Conservation (phyloP, 1,139 yeast species). For the Geotrichum reessii region DNA sequence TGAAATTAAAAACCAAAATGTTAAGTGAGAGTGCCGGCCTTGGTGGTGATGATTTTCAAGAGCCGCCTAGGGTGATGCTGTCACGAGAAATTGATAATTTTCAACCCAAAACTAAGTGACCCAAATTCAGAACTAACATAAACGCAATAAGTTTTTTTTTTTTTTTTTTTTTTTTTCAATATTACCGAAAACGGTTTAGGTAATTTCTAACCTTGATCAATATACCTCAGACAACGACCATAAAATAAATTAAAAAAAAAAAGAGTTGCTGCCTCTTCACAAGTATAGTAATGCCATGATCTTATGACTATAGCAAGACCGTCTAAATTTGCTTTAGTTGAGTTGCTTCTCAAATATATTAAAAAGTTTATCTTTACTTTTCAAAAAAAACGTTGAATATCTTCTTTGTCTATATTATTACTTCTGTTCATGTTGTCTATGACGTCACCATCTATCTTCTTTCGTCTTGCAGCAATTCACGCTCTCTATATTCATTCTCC, state of each 20-base stretch:
- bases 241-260: neutral
- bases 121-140: neutral
- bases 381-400: too few relatives aligned
- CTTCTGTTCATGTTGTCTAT: neutral
- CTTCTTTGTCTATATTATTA: too few relatives aligned
- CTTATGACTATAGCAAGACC: neutral
- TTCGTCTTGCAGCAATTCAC: neutral
- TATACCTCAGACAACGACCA: neutral
- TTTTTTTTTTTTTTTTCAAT: neutral
- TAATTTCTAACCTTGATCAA: neutral
- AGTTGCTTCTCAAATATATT: too few relatives aligned
- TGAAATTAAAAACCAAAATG: too few relatives aligned
- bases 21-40: too few relatives aligned
- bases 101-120: neutral
- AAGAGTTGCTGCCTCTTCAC: neutral
- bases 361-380: too few relatives aligned
- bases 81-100: neutral
- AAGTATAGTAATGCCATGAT: neutral
- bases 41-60: neutral
- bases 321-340: too few relatives aligned
- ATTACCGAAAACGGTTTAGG: neutral
- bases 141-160: neutral
- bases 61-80: neutral
- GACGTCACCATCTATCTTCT: neutral
- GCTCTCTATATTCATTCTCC: constrained; percentile 9